These are phyloP conservation scores for Amyloporia xantha DNA, from an alignment of 768 basidiomycete species.

Conservation along the genomic window DNA sequence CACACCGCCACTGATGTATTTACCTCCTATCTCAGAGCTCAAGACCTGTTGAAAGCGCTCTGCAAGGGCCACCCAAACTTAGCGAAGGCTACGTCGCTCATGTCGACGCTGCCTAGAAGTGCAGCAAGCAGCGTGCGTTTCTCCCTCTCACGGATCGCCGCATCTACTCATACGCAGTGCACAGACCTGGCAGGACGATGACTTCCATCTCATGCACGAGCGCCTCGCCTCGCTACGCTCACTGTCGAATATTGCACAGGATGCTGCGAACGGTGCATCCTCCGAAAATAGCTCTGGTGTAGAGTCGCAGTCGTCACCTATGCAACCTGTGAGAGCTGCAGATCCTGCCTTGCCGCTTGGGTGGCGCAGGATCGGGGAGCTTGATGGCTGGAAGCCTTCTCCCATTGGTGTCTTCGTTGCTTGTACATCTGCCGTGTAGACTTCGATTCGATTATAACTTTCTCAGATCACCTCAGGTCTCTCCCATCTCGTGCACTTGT, in stretches of 20 bases:
- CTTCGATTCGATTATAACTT: too few species aligned
- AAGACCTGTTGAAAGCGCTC: constrained; percentile 34
- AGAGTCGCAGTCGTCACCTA: neutral
- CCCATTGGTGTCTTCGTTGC: constrained; percentile 56
- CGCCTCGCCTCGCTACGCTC: constrained; percentile 37
- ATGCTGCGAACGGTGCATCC: too few species aligned
- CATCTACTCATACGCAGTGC: too few species aligned
- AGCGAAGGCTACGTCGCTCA: constrained; percentile 7
- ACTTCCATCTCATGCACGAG: constrained; percentile 50
- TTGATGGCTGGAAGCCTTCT: constrained; percentile 50
- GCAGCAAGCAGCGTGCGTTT: constrained; percentile 1
- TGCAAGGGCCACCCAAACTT: constrained; percentile 27
- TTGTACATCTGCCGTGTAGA: constrained; percentile 3
- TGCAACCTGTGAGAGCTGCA: neutral
- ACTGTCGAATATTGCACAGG: neutral
- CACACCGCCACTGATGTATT: too few species aligned
- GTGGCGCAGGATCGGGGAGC: constrained; percentile 45
- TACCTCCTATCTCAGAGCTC: constrained; percentile 20
- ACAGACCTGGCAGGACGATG: constrained; percentile 45
- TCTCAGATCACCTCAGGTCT: too few species aligned
- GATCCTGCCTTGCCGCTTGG: constrained; percentile 29
- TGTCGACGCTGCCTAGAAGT: neutral
- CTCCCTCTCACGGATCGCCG: neutral
- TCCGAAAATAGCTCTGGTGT: too few species aligned
- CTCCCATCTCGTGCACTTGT: too few species aligned